A percentile compares a stretch with the other conserved stretches of the same genome.
phyloP scores from a whole-genome alignment of 176 grass and related monocot species.

The Rhipidocladum racemiflorum region DNA sequence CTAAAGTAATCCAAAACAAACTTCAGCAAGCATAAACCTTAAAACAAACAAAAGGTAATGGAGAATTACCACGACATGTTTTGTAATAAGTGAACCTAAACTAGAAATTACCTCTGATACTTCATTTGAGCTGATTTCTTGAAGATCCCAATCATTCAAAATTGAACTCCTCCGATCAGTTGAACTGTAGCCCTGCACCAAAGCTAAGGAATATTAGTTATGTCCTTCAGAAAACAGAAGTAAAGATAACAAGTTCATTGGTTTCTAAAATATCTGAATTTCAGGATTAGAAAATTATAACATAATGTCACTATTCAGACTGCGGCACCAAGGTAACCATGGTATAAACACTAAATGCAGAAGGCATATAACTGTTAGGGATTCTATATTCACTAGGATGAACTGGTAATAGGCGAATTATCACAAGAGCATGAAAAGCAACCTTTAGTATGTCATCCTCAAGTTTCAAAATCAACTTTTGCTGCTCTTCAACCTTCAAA shows the following conservation, averaged over 20 bases:
- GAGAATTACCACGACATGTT: neutral
- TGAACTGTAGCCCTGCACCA: slow-evolving; percentile 75
- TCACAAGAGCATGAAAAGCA: slow-evolving; percentile 29
- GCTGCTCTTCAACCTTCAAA: slow-evolving; percentile 84
- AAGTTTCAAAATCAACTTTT: slow-evolving; percentile 91
- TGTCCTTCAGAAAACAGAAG: neutral
- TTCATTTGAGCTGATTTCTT: slow-evolving; percentile 87
- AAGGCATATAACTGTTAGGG: neutral
- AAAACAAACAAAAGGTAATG: neutral
- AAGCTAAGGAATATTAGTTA: slow-evolving; percentile 16
- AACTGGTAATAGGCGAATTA: slow-evolving; percentile 14
- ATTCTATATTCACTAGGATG: slow-evolving; percentile 1
- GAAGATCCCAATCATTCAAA: slow-evolving; percentile 95
- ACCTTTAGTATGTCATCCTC: slow-evolving; percentile 99
- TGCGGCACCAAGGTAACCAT: neutral
- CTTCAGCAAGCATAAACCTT: neutral
- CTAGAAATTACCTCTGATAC: slow-evolving; percentile 67
- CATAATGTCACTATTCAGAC: neutral
- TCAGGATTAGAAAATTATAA: slow-evolving; percentile 1
- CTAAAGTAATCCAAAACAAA: neutral
- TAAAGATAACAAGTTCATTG: slow-evolving; percentile 14
- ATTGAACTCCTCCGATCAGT: slow-evolving; percentile 69
- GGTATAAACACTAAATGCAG: slow-evolving; percentile 5
- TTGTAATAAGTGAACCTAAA: slow-evolving; percentile 15
- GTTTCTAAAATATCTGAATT: neutral